phyloP scores from a whole-genome alignment of 495 filamentous ascomycete species.

The Aspergillus heteromorphus region DNA sequence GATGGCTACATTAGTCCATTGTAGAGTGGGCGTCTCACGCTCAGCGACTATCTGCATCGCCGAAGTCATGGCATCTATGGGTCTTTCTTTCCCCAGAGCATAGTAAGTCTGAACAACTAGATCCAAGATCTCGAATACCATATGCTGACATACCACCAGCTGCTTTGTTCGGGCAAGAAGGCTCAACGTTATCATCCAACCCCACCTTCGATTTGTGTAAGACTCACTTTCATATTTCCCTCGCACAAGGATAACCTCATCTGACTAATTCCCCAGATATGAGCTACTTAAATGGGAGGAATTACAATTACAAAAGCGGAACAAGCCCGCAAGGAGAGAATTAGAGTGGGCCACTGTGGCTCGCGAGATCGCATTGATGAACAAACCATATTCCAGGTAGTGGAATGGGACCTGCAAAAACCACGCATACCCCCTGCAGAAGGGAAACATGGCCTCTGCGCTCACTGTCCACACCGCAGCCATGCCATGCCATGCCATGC shows the following conservation, averaged over 20 bases:
- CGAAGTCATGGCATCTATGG: constrained; percentile 80
- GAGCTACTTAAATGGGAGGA: constrained; percentile 95
- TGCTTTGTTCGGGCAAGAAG: constrained; percentile 91
- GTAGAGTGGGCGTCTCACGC: constrained; percentile 89
- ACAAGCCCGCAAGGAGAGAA: constrained; percentile 57
- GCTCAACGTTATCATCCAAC: constrained; percentile 71
- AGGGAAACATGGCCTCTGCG: not conserved
- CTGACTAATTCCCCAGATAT: constrained; percentile 30
- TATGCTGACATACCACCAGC: constrained; percentile 28
- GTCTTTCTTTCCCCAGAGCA: constrained; percentile 81
- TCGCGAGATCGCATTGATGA: constrained; percentile 90
- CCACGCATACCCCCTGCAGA: not conserved
- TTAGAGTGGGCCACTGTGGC: constrained; percentile 88
- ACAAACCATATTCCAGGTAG: constrained; percentile 67
- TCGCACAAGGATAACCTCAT: not conserved
- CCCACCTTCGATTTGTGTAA: constrained; percentile 63
- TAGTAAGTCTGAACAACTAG: constrained; percentile 54
- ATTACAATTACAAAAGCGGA: constrained; percentile 39
- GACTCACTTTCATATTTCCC: not conserved
- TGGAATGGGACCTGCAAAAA: not conserved
- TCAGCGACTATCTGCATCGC: constrained; percentile 98
- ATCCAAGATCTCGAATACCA: not conserved
- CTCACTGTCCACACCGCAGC: not conserved
- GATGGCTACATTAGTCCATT: constrained; percentile 91
- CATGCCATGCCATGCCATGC: no score